Conservation (phyloP, 805 yeast genomes). For the Lipomyces yamadae region DNA sequence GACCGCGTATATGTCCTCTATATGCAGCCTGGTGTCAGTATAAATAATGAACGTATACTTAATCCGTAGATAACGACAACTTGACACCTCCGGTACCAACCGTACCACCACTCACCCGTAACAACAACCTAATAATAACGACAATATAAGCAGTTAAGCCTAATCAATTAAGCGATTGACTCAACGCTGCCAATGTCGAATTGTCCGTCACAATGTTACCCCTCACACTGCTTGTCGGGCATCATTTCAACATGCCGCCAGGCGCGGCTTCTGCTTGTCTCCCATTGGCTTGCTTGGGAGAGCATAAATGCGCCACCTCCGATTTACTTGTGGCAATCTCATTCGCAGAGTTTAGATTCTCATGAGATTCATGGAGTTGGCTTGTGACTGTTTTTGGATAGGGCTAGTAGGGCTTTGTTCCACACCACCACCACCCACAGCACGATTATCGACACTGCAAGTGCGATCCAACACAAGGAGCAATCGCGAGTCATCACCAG, state of each 20-base stretch:
- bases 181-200: not conserved
- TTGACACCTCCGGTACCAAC: not conserved
- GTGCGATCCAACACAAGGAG: too few relatives aligned
- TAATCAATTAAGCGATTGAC: too few relatives aligned
- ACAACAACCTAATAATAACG: too few relatives aligned
- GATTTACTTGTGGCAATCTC: not conserved
- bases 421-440: not conserved
- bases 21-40: not conserved
- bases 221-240: not conserved
- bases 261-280: not conserved
- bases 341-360: too few relatives aligned
- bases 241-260: not conserved
- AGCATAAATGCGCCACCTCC: not conserved
- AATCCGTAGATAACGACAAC: too few relatives aligned
- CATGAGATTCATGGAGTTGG: not conserved
- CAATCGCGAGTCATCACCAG: not conserved
- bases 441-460: not conserved
- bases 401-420: not conserved
- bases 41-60: not conserved
- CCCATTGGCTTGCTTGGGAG: not conserved
- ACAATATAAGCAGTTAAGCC: too few relatives aligned
- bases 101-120: too few relatives aligned
- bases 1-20: not conserved
- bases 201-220: not conserved
- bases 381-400: conserved; percentile 14